These are phyloP conservation scores for Thelonectria olida DNA, from an alignment of 2,329 filamentous ascomycete genomes.

Conservation along the genomic window DNA sequence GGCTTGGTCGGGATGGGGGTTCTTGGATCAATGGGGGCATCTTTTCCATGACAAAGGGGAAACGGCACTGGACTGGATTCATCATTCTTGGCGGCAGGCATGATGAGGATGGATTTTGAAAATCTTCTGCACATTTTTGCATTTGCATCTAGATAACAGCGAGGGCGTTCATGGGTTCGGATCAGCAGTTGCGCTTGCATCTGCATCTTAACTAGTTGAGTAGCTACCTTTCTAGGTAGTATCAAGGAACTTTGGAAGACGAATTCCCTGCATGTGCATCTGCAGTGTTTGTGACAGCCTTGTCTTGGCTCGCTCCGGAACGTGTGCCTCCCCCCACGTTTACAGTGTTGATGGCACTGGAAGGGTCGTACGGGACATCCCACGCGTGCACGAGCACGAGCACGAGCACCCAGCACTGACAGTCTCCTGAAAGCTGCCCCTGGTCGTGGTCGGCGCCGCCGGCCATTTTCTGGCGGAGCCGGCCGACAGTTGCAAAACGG, in stretches of 20 bases:
- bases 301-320: neutral
- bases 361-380: conserved; percentile 1
- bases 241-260: conserved; percentile 16
- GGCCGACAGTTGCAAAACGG: too few species aligned
- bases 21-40: conserved; percentile 1
- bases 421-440: neutral
- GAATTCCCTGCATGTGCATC: conserved; percentile 15
- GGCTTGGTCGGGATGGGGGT: neutral
- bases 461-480: conserved; percentile 35
- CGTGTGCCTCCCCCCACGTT: conserved; percentile 1
- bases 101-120: neutral
- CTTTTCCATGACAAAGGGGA: conserved; percentile 6
- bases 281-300: conserved; percentile 7
- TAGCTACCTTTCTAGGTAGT: conserved; percentile 18
- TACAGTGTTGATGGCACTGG: too few species aligned
- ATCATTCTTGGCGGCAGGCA: neutral
- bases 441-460: conserved; percentile 17
- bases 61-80: conserved; percentile 1
- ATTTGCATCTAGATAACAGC: conserved; percentile 19
- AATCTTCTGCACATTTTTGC: neutral
- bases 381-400: too few species aligned
- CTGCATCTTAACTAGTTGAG: conserved; percentile 4
- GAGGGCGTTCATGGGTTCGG: conserved; percentile 9
- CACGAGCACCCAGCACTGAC: neutral
- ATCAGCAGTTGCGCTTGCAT: conserved; percentile 11